Base-by-base conservation (phyloP, 2,329 filamentous ascomycete genomes). In the Botrytis pseudocinerea region DNA sequence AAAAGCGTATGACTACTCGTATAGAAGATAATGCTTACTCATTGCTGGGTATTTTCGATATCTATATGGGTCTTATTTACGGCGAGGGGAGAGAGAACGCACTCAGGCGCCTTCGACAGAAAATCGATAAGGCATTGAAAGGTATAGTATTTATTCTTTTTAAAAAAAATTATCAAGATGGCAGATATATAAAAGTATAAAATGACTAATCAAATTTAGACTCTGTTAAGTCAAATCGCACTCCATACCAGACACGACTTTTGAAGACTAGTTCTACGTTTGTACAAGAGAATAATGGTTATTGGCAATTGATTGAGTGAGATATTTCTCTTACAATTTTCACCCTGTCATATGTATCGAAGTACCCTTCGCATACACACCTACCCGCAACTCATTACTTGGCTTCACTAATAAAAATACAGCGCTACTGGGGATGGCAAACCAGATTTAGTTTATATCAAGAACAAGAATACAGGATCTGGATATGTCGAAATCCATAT, bases 281-380 rank as follows among this genome's bases (percentile, higher is more conserved):
- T 32, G 46, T 25, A 10, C 28, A 73, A 44, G 72, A 73, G 35
- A 25, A 73, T n/a, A 71, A 73, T 40, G 72, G 72, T 3, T 70
- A 51, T 28, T 73, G 72, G 72, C 72, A 73, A 61, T 54, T 73
- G 28, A 73, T 73, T 54, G 72, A 73, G 68, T 73, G 28, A 32
- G 71, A 38, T 32, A 18, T 22, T 25, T 12, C 16, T 22, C 12
- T 63, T 2, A 35, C 3, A 35, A 4, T 35, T 61, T 7, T 2
- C 35, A 18, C 32, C 10, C 16, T 25, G 57, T 71, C 32, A 51
- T 20, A 35, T 35, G 46, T 5, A 46, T 12, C 25, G 12, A 38
- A 4, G 18, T 8, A 32, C 20, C 5, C 28, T 32, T 22, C 32
- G 9, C 20, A 38, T 5, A 6, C 6, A 9, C 28, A 10, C 25